Evolutionary conservation across 495 filamentous ascomycete species (phyloP).

Genomic region (Alectoria sarmentosa): DNA sequence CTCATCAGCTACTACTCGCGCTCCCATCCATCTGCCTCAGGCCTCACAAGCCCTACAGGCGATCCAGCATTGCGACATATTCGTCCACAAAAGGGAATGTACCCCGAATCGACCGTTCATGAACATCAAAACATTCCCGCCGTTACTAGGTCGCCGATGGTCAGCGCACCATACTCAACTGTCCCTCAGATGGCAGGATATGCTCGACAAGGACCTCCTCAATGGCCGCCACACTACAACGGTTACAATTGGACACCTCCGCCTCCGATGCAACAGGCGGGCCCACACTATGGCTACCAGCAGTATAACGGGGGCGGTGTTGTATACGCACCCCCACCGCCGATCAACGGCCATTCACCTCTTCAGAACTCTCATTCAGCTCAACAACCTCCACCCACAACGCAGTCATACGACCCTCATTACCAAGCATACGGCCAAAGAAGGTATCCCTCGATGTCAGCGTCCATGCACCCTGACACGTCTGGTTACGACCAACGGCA

Average conservation of each 20-base stretch:
- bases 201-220: constrained; percentile 40
- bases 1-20: constrained; percentile 95
- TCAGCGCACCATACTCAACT: constrained; percentile 45
- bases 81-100: constrained; percentile 81
- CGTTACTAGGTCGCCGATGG: constrained; percentile 58
- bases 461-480: constrained; percentile 12
- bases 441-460: constrained; percentile 13
- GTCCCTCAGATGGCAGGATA: constrained; percentile 46
- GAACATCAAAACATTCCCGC: constrained; percentile 65
- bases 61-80: constrained; percentile 81
- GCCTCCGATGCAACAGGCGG: constrained; percentile 15
- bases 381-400: constrained; percentile 13
- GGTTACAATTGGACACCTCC: constrained; percentile 52
- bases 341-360: constrained; percentile 25
- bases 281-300: constrained; percentile 22
- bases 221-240: constrained; percentile 37
- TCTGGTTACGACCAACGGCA: constrained; percentile 13
- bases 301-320: constrained; percentile 15
- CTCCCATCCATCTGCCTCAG: constrained; percentile 55
- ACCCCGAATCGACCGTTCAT: constrained; percentile 93
- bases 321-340: constrained; percentile 16
- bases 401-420: constrained; percentile 19
- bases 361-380: constrained; percentile 21
- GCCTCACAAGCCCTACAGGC: constrained; percentile 67
- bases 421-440: constrained; percentile 19